Conservation (phyloP, 2,329 filamentous ascomycete species). For the Colletotrichum sp. region DNA sequence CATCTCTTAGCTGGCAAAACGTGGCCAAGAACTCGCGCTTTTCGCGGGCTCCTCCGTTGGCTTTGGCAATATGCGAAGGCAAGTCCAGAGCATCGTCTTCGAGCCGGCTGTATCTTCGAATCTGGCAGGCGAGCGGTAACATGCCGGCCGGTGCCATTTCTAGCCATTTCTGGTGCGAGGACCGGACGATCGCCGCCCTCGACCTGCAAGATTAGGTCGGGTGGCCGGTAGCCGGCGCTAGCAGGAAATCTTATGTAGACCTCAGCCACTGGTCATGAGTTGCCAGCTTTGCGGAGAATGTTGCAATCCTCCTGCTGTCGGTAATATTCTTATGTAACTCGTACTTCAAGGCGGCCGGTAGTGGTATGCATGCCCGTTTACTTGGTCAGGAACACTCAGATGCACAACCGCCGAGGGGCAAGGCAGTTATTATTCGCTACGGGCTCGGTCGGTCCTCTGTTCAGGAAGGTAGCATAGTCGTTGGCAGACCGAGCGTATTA, state of each 20-base stretch:
- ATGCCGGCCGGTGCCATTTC: background rate
- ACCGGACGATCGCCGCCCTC: background rate
- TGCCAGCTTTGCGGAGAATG: background rate
- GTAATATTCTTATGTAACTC: background rate
- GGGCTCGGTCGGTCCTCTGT: background rate
- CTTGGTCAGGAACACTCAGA: background rate
- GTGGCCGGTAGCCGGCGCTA: background rate
- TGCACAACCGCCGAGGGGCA: background rate
- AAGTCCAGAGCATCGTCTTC: background rate
- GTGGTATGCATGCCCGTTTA: background rate
- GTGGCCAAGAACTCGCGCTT: background rate
- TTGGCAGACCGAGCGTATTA: background rate
- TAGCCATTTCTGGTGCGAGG: background rate
- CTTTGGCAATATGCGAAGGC: background rate
- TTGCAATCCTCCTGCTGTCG: background rate
- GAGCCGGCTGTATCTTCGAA: conserved; percentile 1
- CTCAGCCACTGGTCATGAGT: background rate
- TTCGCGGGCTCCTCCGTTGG: background rate
- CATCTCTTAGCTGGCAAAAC: background rate
- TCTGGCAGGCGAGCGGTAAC: background rate
- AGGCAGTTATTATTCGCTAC: background rate
- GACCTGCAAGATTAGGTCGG: background rate
- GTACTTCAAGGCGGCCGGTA: background rate
- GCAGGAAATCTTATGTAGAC: background rate
- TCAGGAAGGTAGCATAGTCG: conserved; percentile 10